Conservation (phyloP, 2,329 filamentous ascomycete genomes). For the Scolecobasidium constrictum region DNA sequence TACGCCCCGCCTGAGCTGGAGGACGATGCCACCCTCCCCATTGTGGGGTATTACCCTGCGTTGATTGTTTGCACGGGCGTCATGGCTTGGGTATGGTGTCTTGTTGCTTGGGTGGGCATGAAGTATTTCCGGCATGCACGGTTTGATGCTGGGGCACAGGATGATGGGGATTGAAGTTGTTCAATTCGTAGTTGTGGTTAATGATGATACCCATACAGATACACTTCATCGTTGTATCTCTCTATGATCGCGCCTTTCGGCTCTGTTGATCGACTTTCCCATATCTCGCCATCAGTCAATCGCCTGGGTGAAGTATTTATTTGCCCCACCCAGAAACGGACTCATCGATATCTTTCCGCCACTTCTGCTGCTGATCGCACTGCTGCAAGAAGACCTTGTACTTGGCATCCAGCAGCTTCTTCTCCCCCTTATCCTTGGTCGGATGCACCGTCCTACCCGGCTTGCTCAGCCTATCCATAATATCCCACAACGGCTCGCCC, state of each 20-base stretch:
- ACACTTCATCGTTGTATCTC: no score
- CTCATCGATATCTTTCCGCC: conserved; percentile 66
- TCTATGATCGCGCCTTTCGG: no score
- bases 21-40: conserved; percentile 87
- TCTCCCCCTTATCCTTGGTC: conserved; percentile 59
- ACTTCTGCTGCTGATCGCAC: conserved; percentile 73
- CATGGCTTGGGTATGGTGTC: conserved; percentile 98
- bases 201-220: not conserved
- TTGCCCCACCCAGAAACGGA: conserved; percentile 15
- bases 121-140: conserved; percentile 98
- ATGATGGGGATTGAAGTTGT: not conserved
- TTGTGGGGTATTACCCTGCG: conserved; percentile 94
- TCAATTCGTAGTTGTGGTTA: not conserved
- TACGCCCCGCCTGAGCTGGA: conserved; percentile 92
- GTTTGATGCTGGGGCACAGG: conserved; percentile 51
- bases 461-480: conserved; percentile 98
- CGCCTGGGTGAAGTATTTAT: no score
- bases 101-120: conserved; percentile 97
- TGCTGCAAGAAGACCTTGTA: conserved; percentile 95
- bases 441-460: conserved; percentile 76
- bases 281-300: no score
- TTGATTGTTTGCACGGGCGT: conserved; percentile 86
- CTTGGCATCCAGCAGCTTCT: conserved; percentile 72
- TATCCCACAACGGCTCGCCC: conserved; percentile 83
- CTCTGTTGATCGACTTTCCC: no score